Percentiles rank a stretch among this genome's conserved stretches.
Evolutionary conservation across 108 stramenopile species (phyloP).

Genomic region (Pseudonitzschia multiseries): DNA sequence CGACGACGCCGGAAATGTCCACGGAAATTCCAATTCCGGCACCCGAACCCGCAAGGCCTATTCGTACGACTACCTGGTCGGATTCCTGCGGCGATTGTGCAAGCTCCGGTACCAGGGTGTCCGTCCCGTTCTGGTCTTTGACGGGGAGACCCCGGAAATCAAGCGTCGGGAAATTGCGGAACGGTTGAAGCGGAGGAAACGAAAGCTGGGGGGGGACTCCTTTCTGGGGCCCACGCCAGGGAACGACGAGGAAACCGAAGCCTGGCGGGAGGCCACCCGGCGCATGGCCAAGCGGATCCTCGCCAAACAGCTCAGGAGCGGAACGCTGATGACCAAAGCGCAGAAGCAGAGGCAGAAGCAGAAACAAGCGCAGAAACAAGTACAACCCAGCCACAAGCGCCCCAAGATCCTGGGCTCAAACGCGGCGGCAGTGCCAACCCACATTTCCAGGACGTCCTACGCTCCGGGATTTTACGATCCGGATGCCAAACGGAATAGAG

Average conservation of each 20-base stretch:
- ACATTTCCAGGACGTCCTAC: slow-evolving; percentile 38
- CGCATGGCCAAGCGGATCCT: slow-evolving; percentile 77
- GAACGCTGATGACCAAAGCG: slow-evolving; percentile 8
- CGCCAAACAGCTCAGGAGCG: slow-evolving; percentile 52
- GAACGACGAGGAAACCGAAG: slow-evolving; percentile 16
- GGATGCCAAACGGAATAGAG: slow-evolving; percentile 32
- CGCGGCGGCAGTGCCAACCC: not conserved
- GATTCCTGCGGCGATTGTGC: slow-evolving; percentile 90
- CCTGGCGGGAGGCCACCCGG: slow-evolving; percentile 46
- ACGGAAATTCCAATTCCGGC: not conserved
- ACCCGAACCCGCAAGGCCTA: slow-evolving; percentile 38
- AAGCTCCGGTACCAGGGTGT: slow-evolving; percentile 93
- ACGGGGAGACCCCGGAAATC: slow-evolving; percentile 93
- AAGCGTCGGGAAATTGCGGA: slow-evolving; percentile 78
- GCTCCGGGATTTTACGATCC: slow-evolving; percentile 70
- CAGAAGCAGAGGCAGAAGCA: slow-evolving; percentile 25
- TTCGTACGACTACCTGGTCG: slow-evolving; percentile 91
- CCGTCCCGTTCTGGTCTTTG: slow-evolving; percentile 97
- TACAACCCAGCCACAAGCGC: not conserved
- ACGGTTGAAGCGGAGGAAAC: slow-evolving; percentile 66
- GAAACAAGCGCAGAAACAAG: slow-evolving; percentile 7
- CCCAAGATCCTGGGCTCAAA: not conserved
- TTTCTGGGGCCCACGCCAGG: slow-evolving; percentile 15
- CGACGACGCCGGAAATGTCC: slow-evolving; percentile 55
- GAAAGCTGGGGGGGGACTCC: slow-evolving; percentile 32